phyloP scores from a whole-genome alignment of 805 yeast genomes.

The Kodamaea fukazawae region DNA sequence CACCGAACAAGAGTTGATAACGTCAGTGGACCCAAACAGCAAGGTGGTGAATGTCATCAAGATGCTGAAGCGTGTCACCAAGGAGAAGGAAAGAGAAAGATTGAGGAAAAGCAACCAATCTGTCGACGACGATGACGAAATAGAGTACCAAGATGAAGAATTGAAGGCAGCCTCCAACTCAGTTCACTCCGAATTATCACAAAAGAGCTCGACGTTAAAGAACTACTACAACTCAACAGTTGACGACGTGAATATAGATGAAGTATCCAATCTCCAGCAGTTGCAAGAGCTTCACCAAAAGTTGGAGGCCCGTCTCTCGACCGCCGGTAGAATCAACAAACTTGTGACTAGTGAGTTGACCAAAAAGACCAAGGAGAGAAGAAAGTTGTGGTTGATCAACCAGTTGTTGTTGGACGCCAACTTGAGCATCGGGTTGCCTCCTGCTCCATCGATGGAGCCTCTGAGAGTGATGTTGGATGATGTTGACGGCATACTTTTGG shows the following conservation, averaged over 20 bases:
- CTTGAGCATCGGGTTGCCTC: conserved; percentile 35
- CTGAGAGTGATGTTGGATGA: conserved; percentile 16
- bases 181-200: conserved; percentile 5
- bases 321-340: conserved; percentile 39
- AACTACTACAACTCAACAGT: background rate
- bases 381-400: conserved; percentile 40
- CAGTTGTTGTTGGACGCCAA: conserved; percentile 45
- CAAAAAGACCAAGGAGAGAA: conserved; percentile 24
- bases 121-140: conserved; percentile 8
- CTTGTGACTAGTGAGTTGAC: conserved; percentile 31
- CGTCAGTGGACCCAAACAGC: conserved; percentile 7
- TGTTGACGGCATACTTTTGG: conserved; percentile 15
- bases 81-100: conserved; percentile 7
- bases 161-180: conserved; percentile 5
- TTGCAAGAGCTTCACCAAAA: conserved; percentile 23
- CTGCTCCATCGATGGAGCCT: conserved; percentile 11
- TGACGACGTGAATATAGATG: conserved; percentile 8
- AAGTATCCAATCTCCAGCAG: conserved; percentile 13
- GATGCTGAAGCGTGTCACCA: conserved; percentile 4
- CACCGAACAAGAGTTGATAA: conserved; percentile 7
- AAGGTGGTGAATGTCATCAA: conserved; percentile 8
- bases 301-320: conserved; percentile 32
- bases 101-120: conserved; percentile 10
- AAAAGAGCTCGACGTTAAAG: conserved; percentile 2
- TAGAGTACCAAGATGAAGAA: conserved; percentile 10